A percentile compares a stretch with the other conserved stretches of the same genome.
Conservation (phyloP, 371 early-diverging fungal genomes). For the Mucor ambiguus region DNA sequence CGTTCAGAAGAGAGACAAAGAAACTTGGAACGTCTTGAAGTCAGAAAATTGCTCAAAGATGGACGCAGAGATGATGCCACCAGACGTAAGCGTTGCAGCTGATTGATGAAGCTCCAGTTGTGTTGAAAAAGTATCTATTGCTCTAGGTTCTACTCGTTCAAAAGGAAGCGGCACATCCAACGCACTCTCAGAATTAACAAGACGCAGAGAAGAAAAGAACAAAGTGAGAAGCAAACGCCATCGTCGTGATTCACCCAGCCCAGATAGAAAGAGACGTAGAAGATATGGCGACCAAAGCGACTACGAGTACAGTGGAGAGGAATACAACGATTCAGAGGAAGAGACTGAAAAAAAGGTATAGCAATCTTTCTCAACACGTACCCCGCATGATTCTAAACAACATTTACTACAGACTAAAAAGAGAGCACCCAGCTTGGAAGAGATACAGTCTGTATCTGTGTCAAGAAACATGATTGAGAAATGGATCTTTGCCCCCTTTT, state of each 20-base stretch:
- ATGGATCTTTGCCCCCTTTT: conserved; percentile 76
- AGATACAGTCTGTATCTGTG: conserved; percentile 62
- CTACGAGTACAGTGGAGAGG: conserved; percentile 40
- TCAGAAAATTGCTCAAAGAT: conserved; percentile 58
- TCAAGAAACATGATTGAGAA: conserved; percentile 67
- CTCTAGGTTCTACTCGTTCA: conserved; percentile 59
- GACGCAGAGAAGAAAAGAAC: conserved; percentile 57
- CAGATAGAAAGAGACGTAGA: conserved; percentile 39
- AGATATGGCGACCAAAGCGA: conserved; percentile 43
- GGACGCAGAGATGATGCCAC: conserved; percentile 58
- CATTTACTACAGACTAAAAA: conserved; percentile 35
- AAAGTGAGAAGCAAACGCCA: conserved; percentile 37
- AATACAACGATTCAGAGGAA: conserved; percentile 29
- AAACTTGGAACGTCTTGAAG: conserved; percentile 60
- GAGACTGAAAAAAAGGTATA: conserved; percentile 30
- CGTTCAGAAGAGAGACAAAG: conserved; percentile 71
- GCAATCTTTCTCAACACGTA: not conserved
- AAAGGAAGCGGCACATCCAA: conserved; percentile 51
- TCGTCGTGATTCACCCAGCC: conserved; percentile 36
- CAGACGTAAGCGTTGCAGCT: conserved; percentile 44
- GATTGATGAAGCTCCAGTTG: not conserved
- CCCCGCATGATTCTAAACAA: not conserved
- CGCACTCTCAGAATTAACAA: conserved; percentile 58
- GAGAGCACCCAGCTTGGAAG: conserved; percentile 59
- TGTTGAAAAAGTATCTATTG: not conserved